Evolutionary conservation across 148 eudicot genomes (phyloP), one percentile per base, ranked within the genome.

Genomic region (Salicornia ramosissima): DNA sequence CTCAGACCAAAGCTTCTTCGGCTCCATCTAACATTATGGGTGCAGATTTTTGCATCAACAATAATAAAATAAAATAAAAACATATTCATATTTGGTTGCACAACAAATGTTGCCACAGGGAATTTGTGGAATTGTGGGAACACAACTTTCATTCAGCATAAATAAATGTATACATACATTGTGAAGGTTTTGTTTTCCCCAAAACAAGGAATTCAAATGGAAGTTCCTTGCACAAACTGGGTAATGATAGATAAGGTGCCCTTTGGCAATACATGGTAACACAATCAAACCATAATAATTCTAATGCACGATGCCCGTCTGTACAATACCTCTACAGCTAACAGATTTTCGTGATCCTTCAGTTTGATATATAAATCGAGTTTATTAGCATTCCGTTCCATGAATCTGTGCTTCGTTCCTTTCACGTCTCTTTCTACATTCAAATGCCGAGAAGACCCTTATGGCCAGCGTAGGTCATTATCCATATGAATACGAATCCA

Each of bases 391-490:
- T 36, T 8, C 40, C 40, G 8, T 36, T 4, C 36, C 26, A 22
- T 28, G 46, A 65, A n/a, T 69, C 36, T 50, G 78, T 57, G 18
- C 46, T 36, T 49, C 39, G n/a, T 45, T 24, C 24, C 10, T 33
- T 11, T 52, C 50, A 46, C 19, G 24, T 39, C 33, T 16, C 55
- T 43, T 62, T 52, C 73, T 30, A 51, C 43, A 33, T 67, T 86
- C 80, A 91, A 71, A 88, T 80, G 34, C 90, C 90, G 31, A 88
- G 74, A 39, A 91, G 90, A 33, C 97, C 97, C 78, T 87, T 91
- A 71, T 80, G 82, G 64, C 90, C 78, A 59, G 97, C 87, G 49
- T 91, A 88, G 58, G 85, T 71, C 71, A 86, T 81, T 72, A 91
- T 87, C 34, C 80, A 74, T 10, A 88, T 13, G 74, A 88, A 88